Evolutionary conservation across 2,329 filamentous ascomycete species (phyloP), one percentile per base, ranked within the genome.

Genomic region (Curvularia spicifera): DNA sequence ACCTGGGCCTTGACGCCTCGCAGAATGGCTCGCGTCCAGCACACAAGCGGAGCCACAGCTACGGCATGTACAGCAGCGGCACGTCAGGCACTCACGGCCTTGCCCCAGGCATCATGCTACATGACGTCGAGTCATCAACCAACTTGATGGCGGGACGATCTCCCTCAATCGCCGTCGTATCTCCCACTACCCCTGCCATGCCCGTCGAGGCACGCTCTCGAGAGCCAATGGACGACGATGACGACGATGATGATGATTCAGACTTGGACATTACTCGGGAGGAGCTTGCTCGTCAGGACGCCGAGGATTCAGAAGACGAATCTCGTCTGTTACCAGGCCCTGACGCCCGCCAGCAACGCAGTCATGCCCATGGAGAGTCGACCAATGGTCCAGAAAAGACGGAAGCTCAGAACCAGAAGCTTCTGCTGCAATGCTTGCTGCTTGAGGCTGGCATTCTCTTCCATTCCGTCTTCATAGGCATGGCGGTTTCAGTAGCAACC

Each of bases 381-480:
- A 61, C 65, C 33, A 62, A 67, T 15, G 60, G 63, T 9, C 44
- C 59, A 5, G 70, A 75, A 43, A 71, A 71, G 61, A 71, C 71
- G 0, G 74, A 81, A 63, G 81, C 77, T 15, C 82, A 85, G 74
- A 74, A 74, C 40, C 84, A 85, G 69, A 89, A 86, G 67, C 85
- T 88, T 73, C 84, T 89, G 2, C 81, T 91, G 67, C 90, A 93
- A 76, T 91, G 91, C 64, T 84, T 90, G 4, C 82, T 93, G 2
- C 83, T 93, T 5, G 90, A 93, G 75, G 88, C 89, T 56, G 90
- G 90, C 60, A 93, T 93, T 63, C 81, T 93, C 10, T 93, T 93
- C 73, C 90, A 93, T 77, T 90, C 87, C 60, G 84, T 93, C 58
- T 91, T 91, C 72, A 89, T 91, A 56, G 88, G 88, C 57, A 89